Percentiles rank a stretch among this genome's conserved stretches.
Conservation (phyloP, 306 rosid genomes). For the Begonia peltatifolia region DNA sequence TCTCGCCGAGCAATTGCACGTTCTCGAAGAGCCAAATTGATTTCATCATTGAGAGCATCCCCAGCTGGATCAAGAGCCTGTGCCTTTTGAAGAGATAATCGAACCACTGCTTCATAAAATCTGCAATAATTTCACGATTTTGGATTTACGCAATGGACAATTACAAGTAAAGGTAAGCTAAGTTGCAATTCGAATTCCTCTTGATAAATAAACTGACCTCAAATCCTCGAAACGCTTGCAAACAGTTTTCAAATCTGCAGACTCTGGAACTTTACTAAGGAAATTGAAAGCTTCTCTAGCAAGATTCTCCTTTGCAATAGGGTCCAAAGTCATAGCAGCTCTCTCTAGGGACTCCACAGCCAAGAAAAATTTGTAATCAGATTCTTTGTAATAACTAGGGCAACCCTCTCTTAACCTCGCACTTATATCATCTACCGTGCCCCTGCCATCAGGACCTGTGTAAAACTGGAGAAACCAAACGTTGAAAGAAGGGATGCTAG, state of each 20-base stretch:
- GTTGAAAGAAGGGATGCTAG: neutral
- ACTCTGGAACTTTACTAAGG: constrained; percentile 88
- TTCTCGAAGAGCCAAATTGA: constrained; percentile 67
- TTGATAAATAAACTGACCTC: constrained; percentile 36
- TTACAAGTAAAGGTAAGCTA: neutral
- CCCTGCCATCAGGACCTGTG: constrained; percentile 98
- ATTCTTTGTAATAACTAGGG: constrained; percentile 97
- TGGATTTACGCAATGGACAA: constrained; percentile 8
- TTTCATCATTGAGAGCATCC: constrained; percentile 79
- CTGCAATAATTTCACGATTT: constrained; percentile 29
- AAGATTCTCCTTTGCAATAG: constrained; percentile 60
- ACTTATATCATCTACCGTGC: constrained; percentile 93
- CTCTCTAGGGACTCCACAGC: constrained; percentile 96
- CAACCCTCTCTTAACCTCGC: constrained; percentile 86
- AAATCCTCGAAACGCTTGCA: constrained; percentile 95
- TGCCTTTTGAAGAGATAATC: constrained; percentile 91
- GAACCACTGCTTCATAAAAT: constrained; percentile 95
- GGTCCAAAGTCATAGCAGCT: constrained; percentile 69
- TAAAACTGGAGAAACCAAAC: constrained; percentile 38
- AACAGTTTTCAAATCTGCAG: constrained; percentile 83
- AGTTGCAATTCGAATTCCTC: too few species aligned
- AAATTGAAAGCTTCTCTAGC: constrained; percentile 77
- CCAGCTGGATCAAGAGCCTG: constrained; percentile 89
- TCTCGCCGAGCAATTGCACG: constrained; percentile 66
- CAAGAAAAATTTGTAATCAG: constrained; percentile 87